Percentiles rank a stretch among this genome's conserved stretches.
phyloP scores from a whole-genome alignment of 805 yeast genomes.

The Limtongozyma cylindracea region DNA sequence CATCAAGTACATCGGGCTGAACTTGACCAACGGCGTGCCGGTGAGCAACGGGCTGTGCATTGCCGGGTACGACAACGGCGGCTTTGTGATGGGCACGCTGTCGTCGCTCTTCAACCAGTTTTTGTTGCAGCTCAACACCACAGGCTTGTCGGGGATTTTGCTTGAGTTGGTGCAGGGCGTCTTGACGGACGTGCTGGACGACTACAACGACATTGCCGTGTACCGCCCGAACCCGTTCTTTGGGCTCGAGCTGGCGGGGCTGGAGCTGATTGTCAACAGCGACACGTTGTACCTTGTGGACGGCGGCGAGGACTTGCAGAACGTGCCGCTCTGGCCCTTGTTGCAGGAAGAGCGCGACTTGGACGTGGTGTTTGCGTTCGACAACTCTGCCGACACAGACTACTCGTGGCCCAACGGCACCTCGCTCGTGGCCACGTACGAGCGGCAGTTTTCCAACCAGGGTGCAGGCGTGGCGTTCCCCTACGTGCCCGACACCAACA shows the following conservation, averaged over 20 bases:
- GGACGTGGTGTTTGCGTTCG: constrained; percentile 40
- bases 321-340: constrained; percentile 42
- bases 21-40: constrained; percentile 4
- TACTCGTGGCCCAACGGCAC: constrained; percentile 43
- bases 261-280: constrained; percentile 4
- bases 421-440: constrained; percentile 26
- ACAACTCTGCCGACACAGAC: constrained; percentile 40
- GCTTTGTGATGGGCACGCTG: constrained; percentile 14
- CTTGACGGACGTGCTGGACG: constrained; percentile 12
- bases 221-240: constrained; percentile 47
- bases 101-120: constrained; percentile 20
- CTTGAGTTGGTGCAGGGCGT: constrained; percentile 5
- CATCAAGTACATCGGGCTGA: constrained; percentile 8
- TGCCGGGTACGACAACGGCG: constrained; percentile 12
- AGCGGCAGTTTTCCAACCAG: constrained; percentile 22
- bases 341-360: constrained; percentile 32
- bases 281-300: constrained; percentile 33
- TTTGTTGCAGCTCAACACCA: constrained; percentile 25
- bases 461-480: constrained; percentile 4
- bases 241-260: not conserved
- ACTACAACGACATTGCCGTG: constrained; percentile 42
- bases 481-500: constrained; percentile 2
- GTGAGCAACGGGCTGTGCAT: constrained; percentile 6
- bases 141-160: constrained; percentile 3
- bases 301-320: constrained; percentile 61